Evolutionary conservation across 148 eudicot species (phyloP), one percentile per base, ranked within the genome.

Genomic region (Talinum fruticosum): DNA sequence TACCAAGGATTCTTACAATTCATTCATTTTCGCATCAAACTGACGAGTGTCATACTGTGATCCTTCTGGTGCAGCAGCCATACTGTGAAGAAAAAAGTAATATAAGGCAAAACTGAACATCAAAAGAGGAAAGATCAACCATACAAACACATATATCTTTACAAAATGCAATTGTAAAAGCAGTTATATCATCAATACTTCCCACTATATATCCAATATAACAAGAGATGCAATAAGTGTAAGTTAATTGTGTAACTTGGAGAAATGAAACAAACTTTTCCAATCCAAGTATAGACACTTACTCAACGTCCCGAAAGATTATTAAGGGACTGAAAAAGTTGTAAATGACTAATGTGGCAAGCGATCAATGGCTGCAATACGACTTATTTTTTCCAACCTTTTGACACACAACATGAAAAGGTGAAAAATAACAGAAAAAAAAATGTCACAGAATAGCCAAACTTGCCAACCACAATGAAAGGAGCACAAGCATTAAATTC

Each of bases 31-130:
- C 35, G 86, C 51, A 68, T 90, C 93, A 84, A 35, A 90, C 62
- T 87, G 89, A 30, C 84, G 84, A 45, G 86, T 82, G 76, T 90
- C 91, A 78, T 82, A 90, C 36, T 88, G 91, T 34, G 88, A 85
- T 44, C 90, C 91, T 81, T 90, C 93, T 14, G 88, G 81, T 81
- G 85, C 86, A 29, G 67, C 75, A 38, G 91, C 90, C 93, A 90
- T 90, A 78, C 87, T 89, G 78, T 59, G 82, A 10, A 71, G 14
- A 36, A 26, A 74, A 15, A 66, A 44, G 3, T 4, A 41, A 66
- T 3, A 44, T 41, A n/a, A 64, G 5, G 19, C 19, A 30, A 33
- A 13, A 41, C 8, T 1, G 30, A 49, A 44, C 30, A 47, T 44
- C 29, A 28, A 16, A 15, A 68, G 1, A 23, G 35, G 73, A 12